Evolutionary conservation across 2,329 filamentous ascomycete genomes (phyloP), one percentile per base, ranked within the genome.

Genomic region (Cladophialophora chaetospira): DNA sequence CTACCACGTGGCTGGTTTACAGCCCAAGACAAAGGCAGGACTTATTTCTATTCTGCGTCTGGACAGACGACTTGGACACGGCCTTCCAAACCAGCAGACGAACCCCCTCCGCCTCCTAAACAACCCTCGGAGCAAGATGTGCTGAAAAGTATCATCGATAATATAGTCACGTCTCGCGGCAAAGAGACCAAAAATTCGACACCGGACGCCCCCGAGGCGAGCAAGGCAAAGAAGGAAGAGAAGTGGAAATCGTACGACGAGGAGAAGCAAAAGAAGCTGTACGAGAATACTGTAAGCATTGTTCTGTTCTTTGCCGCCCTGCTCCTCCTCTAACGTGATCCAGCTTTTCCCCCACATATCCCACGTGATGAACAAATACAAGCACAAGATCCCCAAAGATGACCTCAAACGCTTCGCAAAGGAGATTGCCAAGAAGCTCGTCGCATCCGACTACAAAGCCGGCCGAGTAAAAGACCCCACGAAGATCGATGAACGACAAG

Each of bases 211-310:
- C 87, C 88, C 1, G 83, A 86, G 58, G 79, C 83, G 9, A 79
- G 79, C 43, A 82, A 87, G 25, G 73, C 73, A 29, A 72, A 70
- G 61, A 75, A 71, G 58, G 71, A 72, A 58, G 78, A 79, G 40
- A 79, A 79, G 45, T 79, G 78, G 65, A 80, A 77, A 67, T 79
- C 74, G 49, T 76, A 77, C 57, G 72, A 73, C 53, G 71, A 79
- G 64, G 92, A 97, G 63, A 97, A 97, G 74, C 90, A 94, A 73
- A 95, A 91, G 83, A 96, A 91, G 76, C 80, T 96, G 2, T 97
- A 97, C 67, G 92, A 97, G 72, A 92, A 92, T 69, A 96, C 91
- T 49, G 91, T 95, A 80, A 72, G 89, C 77, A 25, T 28, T 26
- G 40, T 50, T 38, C 43, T 46, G 5, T 36, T 42, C 21, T 36